Percentiles rank a stretch among this genome's conserved stretches.
phyloP scores from a whole-genome alignment of 768 basidiomycete genomes.

The Pleurotus pulmonarius region DNA sequence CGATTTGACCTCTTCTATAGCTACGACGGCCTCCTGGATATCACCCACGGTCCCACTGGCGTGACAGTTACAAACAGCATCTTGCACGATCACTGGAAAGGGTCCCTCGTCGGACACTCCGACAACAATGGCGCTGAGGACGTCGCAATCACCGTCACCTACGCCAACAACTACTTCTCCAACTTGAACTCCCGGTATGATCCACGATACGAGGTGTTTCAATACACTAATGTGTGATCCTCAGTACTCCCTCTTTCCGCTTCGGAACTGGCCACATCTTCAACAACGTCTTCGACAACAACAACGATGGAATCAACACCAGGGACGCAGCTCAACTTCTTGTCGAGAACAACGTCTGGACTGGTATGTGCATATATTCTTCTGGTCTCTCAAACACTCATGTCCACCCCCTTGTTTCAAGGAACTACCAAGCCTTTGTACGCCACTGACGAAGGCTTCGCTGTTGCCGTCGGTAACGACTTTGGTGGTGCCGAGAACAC shows the following conservation, averaged over 20 bases:
- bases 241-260: conserved; percentile 40
- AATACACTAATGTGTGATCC: too few relatives aligned
- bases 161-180: conserved; percentile 9
- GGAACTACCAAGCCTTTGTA: conserved; percentile 36
- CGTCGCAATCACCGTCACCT: conserved; percentile 20
- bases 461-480: conserved; percentile 34
- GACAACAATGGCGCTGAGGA: conserved; percentile 36
- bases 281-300: conserved; percentile 41
- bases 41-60: conserved; percentile 40
- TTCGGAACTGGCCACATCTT: conserved; percentile 44
- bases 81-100: conserved; percentile 44
- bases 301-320: conserved; percentile 20
- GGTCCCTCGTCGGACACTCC: conserved; percentile 39
- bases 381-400: not conserved
- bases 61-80: conserved; percentile 39
- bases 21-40: conserved; percentile 42
- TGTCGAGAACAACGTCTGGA: conserved; percentile 45
- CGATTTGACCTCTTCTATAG: conserved; percentile 14
- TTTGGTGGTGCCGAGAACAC: conserved; percentile 29
- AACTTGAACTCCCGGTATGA: not conserved
- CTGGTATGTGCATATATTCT: conserved; percentile 17
- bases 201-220: too few relatives aligned
- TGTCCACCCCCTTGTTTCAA: not conserved
- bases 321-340: conserved; percentile 32
- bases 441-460: conserved; percentile 34